phyloP scores from a whole-genome alignment of 371 early-diverging fungal genomes.

The Rhizopus arrhizus region DNA sequence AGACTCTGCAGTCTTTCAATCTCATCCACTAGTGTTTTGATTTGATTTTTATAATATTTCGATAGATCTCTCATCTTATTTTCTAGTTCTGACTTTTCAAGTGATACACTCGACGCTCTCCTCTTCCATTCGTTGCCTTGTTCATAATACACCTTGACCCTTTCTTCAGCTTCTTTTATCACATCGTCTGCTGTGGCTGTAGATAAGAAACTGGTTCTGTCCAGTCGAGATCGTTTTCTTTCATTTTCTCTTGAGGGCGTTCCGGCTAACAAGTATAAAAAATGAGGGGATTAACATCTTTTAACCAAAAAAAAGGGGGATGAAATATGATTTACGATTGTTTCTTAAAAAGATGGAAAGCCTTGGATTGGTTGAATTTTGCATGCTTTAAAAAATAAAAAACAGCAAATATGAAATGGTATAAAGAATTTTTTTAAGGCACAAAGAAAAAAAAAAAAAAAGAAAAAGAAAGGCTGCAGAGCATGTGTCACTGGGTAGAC shows the following conservation, averaged over 20 bases:
- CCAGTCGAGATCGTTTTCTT: constrained; percentile 1
- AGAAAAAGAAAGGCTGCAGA: too few species aligned
- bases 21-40: constrained; percentile 13
- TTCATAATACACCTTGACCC: constrained; percentile 7
- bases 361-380: constrained; percentile 2
- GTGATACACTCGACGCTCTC: not conserved
- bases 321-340: not conserved
- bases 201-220: not conserved
- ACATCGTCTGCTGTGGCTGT: constrained; percentile 15
- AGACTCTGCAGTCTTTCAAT: constrained; percentile 1
- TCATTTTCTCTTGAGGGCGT: constrained; percentile 1
- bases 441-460: not conserved
- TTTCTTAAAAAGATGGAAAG: constrained; percentile 3
- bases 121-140: constrained; percentile 11
- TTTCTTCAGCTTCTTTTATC: constrained; percentile 19
- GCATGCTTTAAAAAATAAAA: not conserved
- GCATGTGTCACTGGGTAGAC: too few species aligned
- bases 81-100: constrained; percentile 12
- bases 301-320: not conserved
- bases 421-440: not conserved
- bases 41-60: constrained; percentile 6
- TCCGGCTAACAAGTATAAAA: not conserved
- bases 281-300: not conserved
- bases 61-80: constrained; percentile 18
- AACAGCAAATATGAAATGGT: not conserved